phyloP scores from a whole-genome alignment of 169 alveolate genomes.

The Eimeria falciformis region DNA sequence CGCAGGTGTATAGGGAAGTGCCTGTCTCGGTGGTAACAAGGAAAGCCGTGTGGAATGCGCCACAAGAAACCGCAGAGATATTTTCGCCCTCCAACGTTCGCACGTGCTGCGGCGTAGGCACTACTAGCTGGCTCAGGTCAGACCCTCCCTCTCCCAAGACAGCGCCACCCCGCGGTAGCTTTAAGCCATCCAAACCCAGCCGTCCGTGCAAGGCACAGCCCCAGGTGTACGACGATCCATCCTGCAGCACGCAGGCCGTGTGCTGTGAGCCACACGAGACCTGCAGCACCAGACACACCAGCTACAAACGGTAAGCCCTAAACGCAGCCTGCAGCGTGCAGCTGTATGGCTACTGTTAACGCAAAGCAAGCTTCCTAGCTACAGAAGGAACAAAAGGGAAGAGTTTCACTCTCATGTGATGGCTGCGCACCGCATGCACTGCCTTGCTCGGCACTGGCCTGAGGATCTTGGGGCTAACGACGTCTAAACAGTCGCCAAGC shows the following conservation, averaged over 20 bases:
- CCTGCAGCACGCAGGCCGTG: constrained; percentile 77
- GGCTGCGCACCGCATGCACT: constrained; percentile 76
- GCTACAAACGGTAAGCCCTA: too few relatives aligned
- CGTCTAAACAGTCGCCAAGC: constrained; percentile 74
- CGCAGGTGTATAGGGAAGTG: constrained; percentile 55
- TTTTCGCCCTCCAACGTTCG: constrained; percentile 76
- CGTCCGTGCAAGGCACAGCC: constrained; percentile 91
- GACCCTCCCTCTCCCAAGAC: not conserved
- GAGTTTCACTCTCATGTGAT: too few relatives aligned
- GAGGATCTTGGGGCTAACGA: constrained; percentile 78
- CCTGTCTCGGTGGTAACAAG: not conserved
- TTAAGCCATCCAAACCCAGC: constrained; percentile 83
- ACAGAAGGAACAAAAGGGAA: too few relatives aligned
- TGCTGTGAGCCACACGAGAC: constrained; percentile 87
- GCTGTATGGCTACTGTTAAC: too few relatives aligned
- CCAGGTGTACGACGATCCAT: constrained; percentile 89
- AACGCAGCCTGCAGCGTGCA: too few relatives aligned
- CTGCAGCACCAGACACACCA: not conserved
- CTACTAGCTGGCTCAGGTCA: constrained; percentile 77
- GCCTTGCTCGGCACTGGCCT: constrained; percentile 78
- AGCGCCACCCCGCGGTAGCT: constrained; percentile 4
- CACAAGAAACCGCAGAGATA: constrained; percentile 78
- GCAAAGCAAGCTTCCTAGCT: too few relatives aligned
- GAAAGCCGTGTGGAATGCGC: constrained; percentile 81
- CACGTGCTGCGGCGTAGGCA: constrained; percentile 73